Conservation (phyloP, 345 rosid genomes). For the Brassica juncea region DNA sequence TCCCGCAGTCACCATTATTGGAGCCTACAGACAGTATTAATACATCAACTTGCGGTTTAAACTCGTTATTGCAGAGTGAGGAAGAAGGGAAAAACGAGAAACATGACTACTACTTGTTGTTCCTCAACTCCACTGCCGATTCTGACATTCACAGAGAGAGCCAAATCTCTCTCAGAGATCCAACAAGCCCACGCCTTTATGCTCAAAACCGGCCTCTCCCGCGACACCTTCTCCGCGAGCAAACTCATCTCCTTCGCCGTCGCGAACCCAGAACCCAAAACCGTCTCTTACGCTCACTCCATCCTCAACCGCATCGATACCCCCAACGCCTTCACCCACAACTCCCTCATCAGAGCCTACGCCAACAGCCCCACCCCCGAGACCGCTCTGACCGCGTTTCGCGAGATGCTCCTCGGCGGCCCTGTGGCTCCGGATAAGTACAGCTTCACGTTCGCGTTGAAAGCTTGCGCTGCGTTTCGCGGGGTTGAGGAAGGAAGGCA, state of each 20-base stretch:
- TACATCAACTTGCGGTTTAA: neutral
- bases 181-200: neutral
- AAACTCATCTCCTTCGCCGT: constrained; percentile 46
- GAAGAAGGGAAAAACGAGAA: neutral
- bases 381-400: constrained; percentile 38
- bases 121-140: neutral
- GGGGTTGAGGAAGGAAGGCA: constrained; percentile 50
- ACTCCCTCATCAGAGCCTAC: constrained; percentile 50
- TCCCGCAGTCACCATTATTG: too few species aligned
- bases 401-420: constrained; percentile 40
- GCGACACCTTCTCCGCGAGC: constrained; percentile 43
- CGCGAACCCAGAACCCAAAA: constrained; percentile 43
- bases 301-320: constrained; percentile 37
- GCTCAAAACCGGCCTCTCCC: constrained; percentile 40
- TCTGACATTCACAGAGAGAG: neutral
- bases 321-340: constrained; percentile 48
- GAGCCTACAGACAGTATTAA: too few species aligned
- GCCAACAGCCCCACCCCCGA: constrained; percentile 44
- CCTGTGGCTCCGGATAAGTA: constrained; percentile 46
- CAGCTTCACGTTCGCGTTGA: constrained; percentile 49
- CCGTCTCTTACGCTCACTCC: constrained; percentile 50
- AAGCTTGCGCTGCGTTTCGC: constrained; percentile 49
- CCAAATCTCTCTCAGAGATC: neutral
- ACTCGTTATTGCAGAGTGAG: neutral
- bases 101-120: neutral